Base-by-base conservation (phyloP, 495 filamentous ascomycete species). In the Venustampulla echinocandica region DNA sequence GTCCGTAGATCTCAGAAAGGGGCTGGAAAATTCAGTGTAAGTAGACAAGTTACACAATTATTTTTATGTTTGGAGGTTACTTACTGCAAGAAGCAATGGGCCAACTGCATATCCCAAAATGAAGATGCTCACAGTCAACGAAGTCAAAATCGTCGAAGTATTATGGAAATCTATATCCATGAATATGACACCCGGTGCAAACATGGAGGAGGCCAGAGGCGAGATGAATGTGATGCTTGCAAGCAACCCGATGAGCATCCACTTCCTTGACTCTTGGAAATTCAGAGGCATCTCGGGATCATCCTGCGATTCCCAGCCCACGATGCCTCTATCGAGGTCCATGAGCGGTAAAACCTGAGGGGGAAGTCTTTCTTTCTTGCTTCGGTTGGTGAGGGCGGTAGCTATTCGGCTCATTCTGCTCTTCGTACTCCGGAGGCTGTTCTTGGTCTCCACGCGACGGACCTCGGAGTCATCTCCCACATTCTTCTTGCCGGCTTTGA, bases 231-330 rank as follows among this genome's bases (percentile, higher is more conserved):
- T 81, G 47, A 77, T 76, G 30, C 65, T 60, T 13, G 64, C 51
- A 46, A 82, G 64, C n/a, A 80, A 64, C 49, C 78, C 71, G 0
- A 89, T 81, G 38, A 85, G 71, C 0, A 79, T 47, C 80, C 83
- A 89, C 64, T 93, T 93, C 41, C 71, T 68, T 30, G 61, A 51
- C 0, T 54, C 47, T 0, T 74, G 58, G 53, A 81, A 86, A 61
- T 90, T 89, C 57, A 79, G 69, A 3, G 85, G 85, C 64, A 87
- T 84, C 34, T 75, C 64, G 0, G 81, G 81, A 52, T 90, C 85
- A 40, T 83, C 71, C 44, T 74, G 71, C 7, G 68, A 68, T 33
- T 80, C 74, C 77, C 79, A 82, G 1, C 74, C 75, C 19, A 81
- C 57, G 59, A 77, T 58, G 28, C 66, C 65, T 10, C 62, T 59